Conservation (phyloP, 2,329 filamentous ascomycete genomes). For the Aspergillus proliferans region DNA sequence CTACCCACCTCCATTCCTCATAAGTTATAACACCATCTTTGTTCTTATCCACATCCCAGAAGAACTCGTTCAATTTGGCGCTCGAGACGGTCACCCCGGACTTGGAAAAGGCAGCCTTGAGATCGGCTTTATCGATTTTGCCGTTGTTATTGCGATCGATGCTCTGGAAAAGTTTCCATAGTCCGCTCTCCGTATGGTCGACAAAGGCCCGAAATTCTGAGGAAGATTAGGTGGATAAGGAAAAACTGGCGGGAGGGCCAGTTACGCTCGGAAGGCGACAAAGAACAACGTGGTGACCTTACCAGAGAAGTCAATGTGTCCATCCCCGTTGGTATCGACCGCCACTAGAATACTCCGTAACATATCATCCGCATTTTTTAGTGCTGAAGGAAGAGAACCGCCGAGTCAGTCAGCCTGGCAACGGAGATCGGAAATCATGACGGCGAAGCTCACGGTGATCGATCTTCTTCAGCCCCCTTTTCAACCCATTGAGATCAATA, state of each 20-base stretch:
- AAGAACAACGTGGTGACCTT: conserved; percentile 26
- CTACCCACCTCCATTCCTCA: conserved; percentile 86
- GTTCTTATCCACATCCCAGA: conserved; percentile 82
- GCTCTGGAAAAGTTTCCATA: conserved; percentile 72
- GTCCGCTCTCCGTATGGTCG: conserved; percentile 75
- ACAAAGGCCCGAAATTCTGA: conserved; percentile 87
- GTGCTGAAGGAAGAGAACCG: conserved; percentile 40
- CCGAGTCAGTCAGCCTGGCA: conserved; percentile 17
- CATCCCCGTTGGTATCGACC: conserved; percentile 82
- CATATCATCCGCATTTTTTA: conserved; percentile 89
- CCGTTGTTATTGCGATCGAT: conserved; percentile 86
- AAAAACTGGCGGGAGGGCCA: conserved; percentile 13
- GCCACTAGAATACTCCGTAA: conserved; percentile 71
- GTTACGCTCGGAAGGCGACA: conserved; percentile 8
- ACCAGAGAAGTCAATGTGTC: conserved; percentile 88
- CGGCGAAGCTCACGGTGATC: conserved; percentile 69
- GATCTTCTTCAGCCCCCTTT: conserved; percentile 77
- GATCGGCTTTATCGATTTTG: conserved; percentile 77
- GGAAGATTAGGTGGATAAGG: conserved; percentile 15
- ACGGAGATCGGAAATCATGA: conserved; percentile 12
- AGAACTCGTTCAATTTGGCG: conserved; percentile 75
- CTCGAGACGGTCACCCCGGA: conserved; percentile 74
- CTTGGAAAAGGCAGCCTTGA: conserved; percentile 68
- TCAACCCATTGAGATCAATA: conserved; percentile 76
- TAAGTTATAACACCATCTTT: conserved; percentile 82